Base-by-base conservation (phyloP, 768 basidiomycete genomes). In the Exidia glandulosa region DNA sequence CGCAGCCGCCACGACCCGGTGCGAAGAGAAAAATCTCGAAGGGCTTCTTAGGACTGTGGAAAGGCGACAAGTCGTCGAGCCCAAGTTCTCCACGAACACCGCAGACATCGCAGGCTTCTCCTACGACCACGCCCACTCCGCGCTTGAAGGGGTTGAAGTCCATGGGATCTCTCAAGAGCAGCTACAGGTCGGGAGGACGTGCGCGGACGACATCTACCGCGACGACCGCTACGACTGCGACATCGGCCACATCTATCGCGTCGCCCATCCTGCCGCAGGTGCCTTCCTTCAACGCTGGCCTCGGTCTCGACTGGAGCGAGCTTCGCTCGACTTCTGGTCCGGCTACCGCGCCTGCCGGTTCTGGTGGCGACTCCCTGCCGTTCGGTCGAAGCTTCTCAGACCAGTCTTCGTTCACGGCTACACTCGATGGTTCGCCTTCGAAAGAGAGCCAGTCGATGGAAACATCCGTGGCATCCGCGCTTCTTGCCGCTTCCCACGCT, bases 401-500 rank as follows among this genome's bases (percentile, higher is more conserved):
- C 27, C 25, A 54, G 50, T 54, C 50, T 6, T 31, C 27, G 7
- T 54, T 14, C 16, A 27, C 50, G 30, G 25, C 50, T 29, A 54
- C 50, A 27, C 50, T 27, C 19, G 27, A 27, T 19, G 50, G 30
- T 25, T 54, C 50, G 30, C 50, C 12, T 29, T 13, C 7, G 5
- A 29, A 54, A 9, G 27, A 54, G 9, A 10, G 25, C 16, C 6
- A 45, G 19, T 45, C 41, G 19, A 14, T 45, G 7, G 50, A 54
- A 27, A 14, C 30, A 14, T n/a, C 16, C 27, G 13, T 54, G 6
- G 50, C 50, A 14, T 54, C 50, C 61, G 93, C 93, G 2, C 79
- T 99, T 32, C 85, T 94, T 47, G 90, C 91, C 27, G 95, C 95
- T 0, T 94, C 93, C 1, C 94, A 99, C 70, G 88, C 94, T 2